phyloP scores from a whole-genome alignment of 257 asterid species.

The Orobanche coerulescens region DNA sequence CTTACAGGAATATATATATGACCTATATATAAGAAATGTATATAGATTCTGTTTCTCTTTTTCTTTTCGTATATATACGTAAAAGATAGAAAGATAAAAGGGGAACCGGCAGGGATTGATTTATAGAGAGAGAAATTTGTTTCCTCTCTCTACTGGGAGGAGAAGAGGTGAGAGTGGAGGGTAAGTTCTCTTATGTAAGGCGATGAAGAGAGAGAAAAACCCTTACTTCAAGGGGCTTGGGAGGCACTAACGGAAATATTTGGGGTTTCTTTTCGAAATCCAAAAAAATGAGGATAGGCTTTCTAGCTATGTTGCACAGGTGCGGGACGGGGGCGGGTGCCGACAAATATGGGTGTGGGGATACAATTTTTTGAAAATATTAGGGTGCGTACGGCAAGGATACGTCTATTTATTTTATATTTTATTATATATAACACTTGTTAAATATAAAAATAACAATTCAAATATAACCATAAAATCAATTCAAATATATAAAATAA shows the following conservation, averaged over 20 bases:
- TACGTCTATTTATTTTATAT: too few relatives aligned
- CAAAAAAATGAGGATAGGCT: too few relatives aligned
- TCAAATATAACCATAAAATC: too few relatives aligned
- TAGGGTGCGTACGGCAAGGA: too few relatives aligned
- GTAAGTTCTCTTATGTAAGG: slow-evolving; percentile 21
- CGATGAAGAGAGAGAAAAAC: slow-evolving; percentile 30
- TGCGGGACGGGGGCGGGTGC: too few relatives aligned
- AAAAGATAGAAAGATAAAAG: slow-evolving; percentile 11
- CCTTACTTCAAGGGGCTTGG: slow-evolving; percentile 25
- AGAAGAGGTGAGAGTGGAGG: slow-evolving; percentile 16
- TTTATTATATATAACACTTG: too few relatives aligned
- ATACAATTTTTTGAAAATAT: neutral
- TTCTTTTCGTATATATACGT: slow-evolving; percentile 4
- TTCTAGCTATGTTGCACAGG: too few relatives aligned
- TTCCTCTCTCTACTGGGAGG: slow-evolving; percentile 51
- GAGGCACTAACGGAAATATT: neutral
- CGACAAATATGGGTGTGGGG: too few relatives aligned
- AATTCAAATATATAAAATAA: too few relatives aligned
- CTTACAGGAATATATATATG: slow-evolving; percentile 3
- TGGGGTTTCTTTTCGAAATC: slow-evolving; percentile 6
- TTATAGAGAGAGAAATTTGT: slow-evolving; percentile 27
- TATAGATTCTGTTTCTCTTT: slow-evolving; percentile 10
- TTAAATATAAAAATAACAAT: too few relatives aligned
- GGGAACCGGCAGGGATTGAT: neutral
- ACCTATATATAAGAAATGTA: slow-evolving; percentile 21